These are phyloP conservation scores for Sarcomyxa edulis DNA, from an alignment of 768 basidiomycete genomes.

Conservation along the genomic window DNA sequence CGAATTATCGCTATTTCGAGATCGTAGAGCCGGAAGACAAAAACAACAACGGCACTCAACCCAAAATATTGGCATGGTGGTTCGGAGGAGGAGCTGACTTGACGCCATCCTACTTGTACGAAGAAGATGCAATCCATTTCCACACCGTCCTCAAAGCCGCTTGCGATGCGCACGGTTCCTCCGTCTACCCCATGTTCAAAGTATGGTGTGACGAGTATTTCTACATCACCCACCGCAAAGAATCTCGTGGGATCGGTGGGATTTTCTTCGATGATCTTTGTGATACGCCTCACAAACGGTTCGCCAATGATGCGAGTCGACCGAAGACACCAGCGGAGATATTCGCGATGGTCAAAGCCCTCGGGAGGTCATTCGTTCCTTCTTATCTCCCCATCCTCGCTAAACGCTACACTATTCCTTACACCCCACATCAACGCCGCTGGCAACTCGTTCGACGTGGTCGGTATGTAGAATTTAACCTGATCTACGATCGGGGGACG, in stretches of 20 bases:
- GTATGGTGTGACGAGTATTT: constrained; percentile 99
- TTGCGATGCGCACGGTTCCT: constrained; percentile 65
- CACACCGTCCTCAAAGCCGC: constrained; percentile 72
- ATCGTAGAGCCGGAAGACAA: constrained; percentile 50
- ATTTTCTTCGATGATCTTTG: constrained; percentile 95
- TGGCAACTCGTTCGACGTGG: constrained; percentile 94
- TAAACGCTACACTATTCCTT: constrained; percentile 47
- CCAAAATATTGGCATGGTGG: constrained; percentile 87
- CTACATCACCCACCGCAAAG: constrained; percentile 80
- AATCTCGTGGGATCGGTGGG: constrained; percentile 88
- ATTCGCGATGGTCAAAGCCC: constrained; percentile 66
- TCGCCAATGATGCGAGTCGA: constrained; percentile 35
- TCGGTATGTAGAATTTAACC: constrained; percentile 92
- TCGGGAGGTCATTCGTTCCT: constrained; percentile 80
- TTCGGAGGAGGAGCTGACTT: constrained; percentile 96
- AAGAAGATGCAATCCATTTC: constrained; percentile 84
- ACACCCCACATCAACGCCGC: constrained; percentile 63
- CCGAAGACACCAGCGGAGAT: constrained; percentile 62
- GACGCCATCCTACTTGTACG: constrained; percentile 89
- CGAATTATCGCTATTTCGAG: constrained; percentile 98
- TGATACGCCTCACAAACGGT: constrained; percentile 57
- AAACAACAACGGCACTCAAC: constrained; percentile 26
- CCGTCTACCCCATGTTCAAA: constrained; percentile 78
- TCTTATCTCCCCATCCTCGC: constrained; percentile 87
- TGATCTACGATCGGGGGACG: constrained; percentile 83